Evolutionary conservation across 805 yeast genomes (phyloP).

Genomic region (Blastobotrys mokoenaii): DNA sequence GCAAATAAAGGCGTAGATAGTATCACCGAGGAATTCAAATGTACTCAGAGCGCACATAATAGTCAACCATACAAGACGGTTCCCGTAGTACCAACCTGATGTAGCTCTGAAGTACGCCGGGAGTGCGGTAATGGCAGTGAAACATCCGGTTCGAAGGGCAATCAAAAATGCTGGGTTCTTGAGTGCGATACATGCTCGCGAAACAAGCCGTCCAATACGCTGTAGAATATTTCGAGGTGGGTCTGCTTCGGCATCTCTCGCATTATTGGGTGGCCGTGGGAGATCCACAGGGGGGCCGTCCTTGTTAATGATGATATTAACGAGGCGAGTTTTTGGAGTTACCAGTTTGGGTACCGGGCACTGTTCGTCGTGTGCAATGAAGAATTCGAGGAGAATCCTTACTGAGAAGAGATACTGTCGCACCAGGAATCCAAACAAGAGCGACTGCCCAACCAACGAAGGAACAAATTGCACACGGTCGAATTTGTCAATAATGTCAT

Average conservation of each 20-base stretch:
- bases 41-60: conserved; percentile 25
- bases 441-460: conserved; percentile 16
- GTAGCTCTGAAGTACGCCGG: conserved; percentile 23
- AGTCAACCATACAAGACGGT: conserved; percentile 26
- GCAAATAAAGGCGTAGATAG: conserved; percentile 22
- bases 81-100: conserved; percentile 17
- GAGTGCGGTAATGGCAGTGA: conserved; percentile 17
- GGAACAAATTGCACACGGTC: conserved; percentile 9
- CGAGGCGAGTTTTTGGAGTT: not conserved
- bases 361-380: not conserved
- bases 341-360: not conserved
- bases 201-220: conserved; percentile 28
- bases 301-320: conserved; percentile 1
- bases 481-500: not conserved
- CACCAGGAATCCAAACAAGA: not conserved
- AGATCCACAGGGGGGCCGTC: conserved; percentile 27
- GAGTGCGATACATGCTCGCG: conserved; percentile 27
- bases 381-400: not conserved
- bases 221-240: conserved; percentile 27
- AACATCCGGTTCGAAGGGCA: conserved; percentile 21
- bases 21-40: conserved; percentile 26
- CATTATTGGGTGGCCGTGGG: conserved; percentile 20
- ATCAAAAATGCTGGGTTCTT: conserved; percentile 24
- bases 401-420: not conserved
- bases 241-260: conserved; percentile 25